Percentiles rank a stretch among this genome's conserved stretches.
Evolutionary conservation across 768 basidiomycete species (phyloP).

Genomic region (Scleroderma bovista): DNA sequence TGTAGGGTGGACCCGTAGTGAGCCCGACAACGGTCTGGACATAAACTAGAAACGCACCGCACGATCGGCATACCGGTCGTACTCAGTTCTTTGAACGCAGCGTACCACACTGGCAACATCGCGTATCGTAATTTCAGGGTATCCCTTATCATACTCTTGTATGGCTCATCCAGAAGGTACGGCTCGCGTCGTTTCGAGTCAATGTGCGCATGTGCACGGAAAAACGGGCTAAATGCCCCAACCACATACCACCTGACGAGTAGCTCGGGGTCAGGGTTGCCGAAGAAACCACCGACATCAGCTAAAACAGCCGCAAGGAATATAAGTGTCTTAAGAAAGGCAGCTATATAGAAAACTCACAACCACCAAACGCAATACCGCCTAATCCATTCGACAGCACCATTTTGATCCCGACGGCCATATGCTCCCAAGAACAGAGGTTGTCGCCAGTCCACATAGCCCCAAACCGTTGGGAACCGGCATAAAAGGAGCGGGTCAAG

Average conservation of each 20-base stretch:
- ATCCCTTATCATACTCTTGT: slow-evolving; percentile 76
- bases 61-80: slow-evolving; percentile 77
- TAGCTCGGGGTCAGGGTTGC: slow-evolving; percentile 92
- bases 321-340: slow-evolving; percentile 1
- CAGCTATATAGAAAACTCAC: slow-evolving; percentile 43
- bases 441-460: slow-evolving; percentile 99
- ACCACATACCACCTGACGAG: slow-evolving; percentile 97
- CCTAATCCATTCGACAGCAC: slow-evolving; percentile 82
- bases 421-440: slow-evolving; percentile 96
- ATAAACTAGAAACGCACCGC: slow-evolving; percentile 43
- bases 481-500: slow-evolving; percentile 90
- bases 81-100: slow-evolving; percentile 88
- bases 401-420: slow-evolving; percentile 92
- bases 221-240: slow-evolving; percentile 93
- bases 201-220: slow-evolving; percentile 97
- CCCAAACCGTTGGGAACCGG: slow-evolving; percentile 92
- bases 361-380: slow-evolving; percentile 88
- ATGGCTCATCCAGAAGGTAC: slow-evolving; percentile 85
- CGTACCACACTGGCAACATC: slow-evolving; percentile 93
- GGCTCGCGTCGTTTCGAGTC: slow-evolving; percentile 98
- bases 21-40: background rate
- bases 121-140: slow-evolving; percentile 78
- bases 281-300: slow-evolving; percentile 98
- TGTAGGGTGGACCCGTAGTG: slow-evolving; percentile 24
- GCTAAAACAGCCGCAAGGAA: slow-evolving; percentile 42